A percentile compares a stretch with the other conserved stretches of the same genome.
Evolutionary conservation across 2,329 filamentous ascomycete species (phyloP).

Genomic region (Shiraia sp.): DNA sequence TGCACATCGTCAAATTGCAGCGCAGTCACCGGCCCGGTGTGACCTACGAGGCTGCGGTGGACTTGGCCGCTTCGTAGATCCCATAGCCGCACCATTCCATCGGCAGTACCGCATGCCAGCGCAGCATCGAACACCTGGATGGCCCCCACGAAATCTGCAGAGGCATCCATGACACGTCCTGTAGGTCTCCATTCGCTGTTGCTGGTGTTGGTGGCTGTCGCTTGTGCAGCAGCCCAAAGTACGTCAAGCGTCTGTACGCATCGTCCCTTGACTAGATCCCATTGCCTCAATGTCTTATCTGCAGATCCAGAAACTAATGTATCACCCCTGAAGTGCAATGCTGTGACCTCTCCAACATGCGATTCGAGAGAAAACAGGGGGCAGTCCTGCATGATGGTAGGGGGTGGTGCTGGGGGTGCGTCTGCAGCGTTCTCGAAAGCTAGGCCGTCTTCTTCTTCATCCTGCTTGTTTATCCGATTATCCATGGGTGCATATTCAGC

Average conservation of each 20-base stretch:
- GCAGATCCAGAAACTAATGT: slow-evolving; percentile 93
- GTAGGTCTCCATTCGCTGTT: slow-evolving; percentile 73
- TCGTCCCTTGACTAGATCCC: slow-evolving; percentile 96
- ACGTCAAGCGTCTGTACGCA: slow-evolving; percentile 98
- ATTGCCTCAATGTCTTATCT: slow-evolving; percentile 96
- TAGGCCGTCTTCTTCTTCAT: slow-evolving; percentile 58
- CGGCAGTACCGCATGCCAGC: slow-evolving; percentile 92
- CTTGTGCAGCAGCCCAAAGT: slow-evolving; percentile 95
- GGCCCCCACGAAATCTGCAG: slow-evolving; percentile 91
- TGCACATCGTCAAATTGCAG: slow-evolving; percentile 96
- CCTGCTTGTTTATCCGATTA: slow-evolving; percentile 55
- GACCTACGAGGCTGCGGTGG: slow-evolving; percentile 92
- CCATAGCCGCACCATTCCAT: slow-evolving; percentile 96
- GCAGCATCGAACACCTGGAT: slow-evolving; percentile 96
- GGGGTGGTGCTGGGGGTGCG: slow-evolving; percentile 67
- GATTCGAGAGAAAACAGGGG: slow-evolving; percentile 85
- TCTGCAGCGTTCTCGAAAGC: slow-evolving; percentile 74
- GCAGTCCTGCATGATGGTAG: slow-evolving; percentile 85
- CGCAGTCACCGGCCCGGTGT: slow-evolving; percentile 91
- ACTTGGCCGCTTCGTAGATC: slow-evolving; percentile 95
- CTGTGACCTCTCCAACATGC: slow-evolving; percentile 92
- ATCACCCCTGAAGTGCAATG: slow-evolving; percentile 85
- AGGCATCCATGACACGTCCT: slow-evolving; percentile 64
- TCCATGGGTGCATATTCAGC: slow-evolving; percentile 77
- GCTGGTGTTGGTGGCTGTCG: slow-evolving; percentile 63